Percentiles rank a stretch among this genome's conserved stretches.
phyloP scores from a whole-genome alignment of 495 filamentous ascomycete genomes.

The Penicillium waksmanii region DNA sequence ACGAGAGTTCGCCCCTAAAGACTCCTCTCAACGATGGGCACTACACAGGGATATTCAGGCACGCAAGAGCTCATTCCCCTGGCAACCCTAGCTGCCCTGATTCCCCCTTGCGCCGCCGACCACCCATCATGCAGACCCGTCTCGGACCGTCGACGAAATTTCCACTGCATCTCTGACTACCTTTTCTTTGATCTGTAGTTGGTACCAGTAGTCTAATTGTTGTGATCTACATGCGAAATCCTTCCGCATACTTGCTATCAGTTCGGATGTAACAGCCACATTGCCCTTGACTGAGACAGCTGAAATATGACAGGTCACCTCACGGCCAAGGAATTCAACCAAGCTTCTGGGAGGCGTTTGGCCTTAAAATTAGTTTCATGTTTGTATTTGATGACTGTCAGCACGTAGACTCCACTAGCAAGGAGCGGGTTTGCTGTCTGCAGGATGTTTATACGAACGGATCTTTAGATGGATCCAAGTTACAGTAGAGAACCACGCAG shows the following conservation, averaged over 20 bases:
- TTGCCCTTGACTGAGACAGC: neutral
- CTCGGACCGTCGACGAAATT: neutral
- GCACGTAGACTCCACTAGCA: neutral
- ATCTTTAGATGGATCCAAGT: no score
- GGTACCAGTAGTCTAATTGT: neutral
- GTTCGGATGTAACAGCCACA: constrained; percentile 11
- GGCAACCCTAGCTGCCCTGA: constrained; percentile 19
- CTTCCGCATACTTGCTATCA: constrained; percentile 2
- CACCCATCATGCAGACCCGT: neutral
- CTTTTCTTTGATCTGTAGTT: neutral
- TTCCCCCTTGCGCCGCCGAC: constrained; percentile 24
- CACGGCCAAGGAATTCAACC: neutral
- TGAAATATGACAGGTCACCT: constrained; percentile 2
- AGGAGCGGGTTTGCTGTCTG: no score
- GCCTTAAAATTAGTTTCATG: neutral
- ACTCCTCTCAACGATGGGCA: neutral
- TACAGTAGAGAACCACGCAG: no score
- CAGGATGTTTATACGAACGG: no score
- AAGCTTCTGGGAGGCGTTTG: neutral
- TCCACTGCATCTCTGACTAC: neutral
- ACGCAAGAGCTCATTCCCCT: constrained; percentile 21
- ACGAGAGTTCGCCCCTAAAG: neutral
- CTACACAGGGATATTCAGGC: constrained; percentile 18
- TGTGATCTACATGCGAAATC: constrained; percentile 9
- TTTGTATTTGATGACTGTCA: neutral